Base-by-base conservation (phyloP, 768 basidiomycete genomes). In the Boletus huronensis region DNA sequence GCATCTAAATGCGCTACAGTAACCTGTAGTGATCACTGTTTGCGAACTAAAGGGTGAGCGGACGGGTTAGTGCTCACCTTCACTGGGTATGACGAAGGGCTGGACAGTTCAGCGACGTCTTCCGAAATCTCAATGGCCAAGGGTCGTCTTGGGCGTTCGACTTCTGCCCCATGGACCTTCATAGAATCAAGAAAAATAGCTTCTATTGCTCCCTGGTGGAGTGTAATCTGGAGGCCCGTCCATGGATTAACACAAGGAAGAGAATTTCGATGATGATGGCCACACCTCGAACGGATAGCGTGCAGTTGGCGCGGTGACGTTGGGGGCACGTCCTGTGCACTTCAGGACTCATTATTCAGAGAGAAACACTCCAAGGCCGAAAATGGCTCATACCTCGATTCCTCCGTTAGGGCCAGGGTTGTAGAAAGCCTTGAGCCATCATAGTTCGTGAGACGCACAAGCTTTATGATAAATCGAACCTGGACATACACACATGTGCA, bases 271-370 rank as follows among this genome's bases (percentile, higher is more conserved):
- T 17, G 29, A 43, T 5, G 17, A 34, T 28, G n/a, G 41, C 26
- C 57, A 50, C 54, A 83, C 88, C 74, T 87, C 85, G 55, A 87
- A 90, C 11, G 86, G 87, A 68, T 79, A 90, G 19, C 87, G 78
- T 2, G 87, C 86, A 23, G 78, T 78, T 3, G 81, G 74, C 0
- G 83, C 82, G 6, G 78, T 80, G 25, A 89, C 77, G 62, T 87
- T 84, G 16, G 84, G 74, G 1, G 79, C 79, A 16, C 85, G 80
- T 41, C 83, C 81, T 8, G 82, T 83, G 17, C 84, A 75, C 86
- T 89, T 60, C 0, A 28, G 34, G 25, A 51, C 29, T 21, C 53
- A 21, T 6, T 43, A n/a, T 26, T 53, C 25, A 59, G 48, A 42
- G 19, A 41, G 45, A 43, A 32, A 29, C 11, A 26, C 13, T 11